These are phyloP conservation scores for Tripterygium wilfordii DNA, from an alignment of 177 flowering plant species.

Conservation along the genomic window DNA sequence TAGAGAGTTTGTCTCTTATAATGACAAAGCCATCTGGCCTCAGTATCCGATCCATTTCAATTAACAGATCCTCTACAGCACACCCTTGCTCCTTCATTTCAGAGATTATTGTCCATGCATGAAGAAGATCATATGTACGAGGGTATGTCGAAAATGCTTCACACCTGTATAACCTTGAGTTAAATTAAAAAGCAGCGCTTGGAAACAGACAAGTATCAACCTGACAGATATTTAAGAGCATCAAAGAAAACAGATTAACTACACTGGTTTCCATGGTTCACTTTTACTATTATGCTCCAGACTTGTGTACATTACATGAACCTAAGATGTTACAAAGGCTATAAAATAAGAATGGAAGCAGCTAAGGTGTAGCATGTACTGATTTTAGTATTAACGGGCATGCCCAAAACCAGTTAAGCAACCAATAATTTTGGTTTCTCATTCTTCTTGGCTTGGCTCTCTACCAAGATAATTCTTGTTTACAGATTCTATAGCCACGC, in stretches of 20 bases:
- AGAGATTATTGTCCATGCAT: constrained; percentile 67
- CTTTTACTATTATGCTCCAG: no score
- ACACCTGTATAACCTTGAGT: constrained; percentile 46
- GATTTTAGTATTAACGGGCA: no score
- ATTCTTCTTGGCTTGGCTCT: no score
- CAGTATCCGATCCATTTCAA: constrained; percentile 88
- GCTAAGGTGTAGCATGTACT: no score
- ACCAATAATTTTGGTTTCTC: no score
- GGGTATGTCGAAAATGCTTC: constrained; percentile 95
- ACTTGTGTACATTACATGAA: no score
- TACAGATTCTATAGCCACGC: no score
- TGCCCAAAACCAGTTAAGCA: no score
- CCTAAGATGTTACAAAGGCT: no score
- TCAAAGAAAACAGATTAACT: background rate
- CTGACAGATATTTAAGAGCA: background rate
- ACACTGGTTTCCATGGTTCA: no score
- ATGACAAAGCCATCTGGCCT: constrained; percentile 83
- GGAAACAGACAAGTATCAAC: background rate
- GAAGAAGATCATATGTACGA: constrained; percentile 81
- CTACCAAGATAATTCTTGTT: no score
- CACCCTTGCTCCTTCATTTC: constrained; percentile 57
- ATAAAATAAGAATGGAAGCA: no score
- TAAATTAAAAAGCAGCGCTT: constrained; percentile 1
- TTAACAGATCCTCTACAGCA: constrained; percentile 64
- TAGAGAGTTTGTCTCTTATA: constrained; percentile 60